Percentiles rank a stretch among this genome's conserved stretches.
Evolutionary conservation across 2,329 filamentous ascomycete species (phyloP).

Genomic region (Penicillium sp.): DNA sequence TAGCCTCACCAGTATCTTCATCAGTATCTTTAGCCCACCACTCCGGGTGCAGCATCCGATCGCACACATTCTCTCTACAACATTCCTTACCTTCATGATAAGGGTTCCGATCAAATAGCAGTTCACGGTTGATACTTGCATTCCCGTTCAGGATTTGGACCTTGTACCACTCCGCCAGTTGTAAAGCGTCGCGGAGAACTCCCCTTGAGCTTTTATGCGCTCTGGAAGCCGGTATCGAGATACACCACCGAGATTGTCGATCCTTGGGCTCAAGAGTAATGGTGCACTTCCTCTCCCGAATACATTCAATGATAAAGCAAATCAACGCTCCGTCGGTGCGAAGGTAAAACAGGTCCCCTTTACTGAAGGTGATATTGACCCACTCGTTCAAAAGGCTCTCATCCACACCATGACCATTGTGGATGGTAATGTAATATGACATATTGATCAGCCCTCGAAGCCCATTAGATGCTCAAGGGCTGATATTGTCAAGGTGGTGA

Average conservation of each 20-base stretch:
- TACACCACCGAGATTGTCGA: not conserved
- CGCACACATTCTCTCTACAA: not conserved
- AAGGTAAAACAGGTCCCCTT: not conserved
- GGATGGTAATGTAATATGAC: conserved; percentile 5
- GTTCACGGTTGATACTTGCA: conserved; percentile 1
- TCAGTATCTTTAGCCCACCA: not conserved
- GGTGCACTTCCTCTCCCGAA: not conserved
- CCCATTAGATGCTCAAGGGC: not conserved
- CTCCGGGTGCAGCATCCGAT: conserved; percentile 2
- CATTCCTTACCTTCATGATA: not conserved
- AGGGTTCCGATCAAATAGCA: conserved; percentile 1
- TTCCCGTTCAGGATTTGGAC: conserved; percentile 2
- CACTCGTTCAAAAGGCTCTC: not conserved
- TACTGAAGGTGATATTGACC: conserved; percentile 1
- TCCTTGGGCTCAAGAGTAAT: not conserved
- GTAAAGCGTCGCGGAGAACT: not conserved
- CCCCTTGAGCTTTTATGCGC: not conserved
- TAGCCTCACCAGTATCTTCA: not conserved
- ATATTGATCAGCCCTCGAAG: not conserved
- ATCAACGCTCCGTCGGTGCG: conserved; percentile 5
- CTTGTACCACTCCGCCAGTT: conserved; percentile 3
- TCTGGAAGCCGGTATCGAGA: conserved; percentile 3
- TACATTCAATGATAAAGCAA: not conserved
- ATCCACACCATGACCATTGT: not conserved
- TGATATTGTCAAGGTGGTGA: not conserved